A percentile compares a stretch with the other conserved stretches of the same genome.
Evolutionary conservation across 2,329 filamentous ascomycete genomes (phyloP).

Genomic region (Clonostachys sp.): DNA sequence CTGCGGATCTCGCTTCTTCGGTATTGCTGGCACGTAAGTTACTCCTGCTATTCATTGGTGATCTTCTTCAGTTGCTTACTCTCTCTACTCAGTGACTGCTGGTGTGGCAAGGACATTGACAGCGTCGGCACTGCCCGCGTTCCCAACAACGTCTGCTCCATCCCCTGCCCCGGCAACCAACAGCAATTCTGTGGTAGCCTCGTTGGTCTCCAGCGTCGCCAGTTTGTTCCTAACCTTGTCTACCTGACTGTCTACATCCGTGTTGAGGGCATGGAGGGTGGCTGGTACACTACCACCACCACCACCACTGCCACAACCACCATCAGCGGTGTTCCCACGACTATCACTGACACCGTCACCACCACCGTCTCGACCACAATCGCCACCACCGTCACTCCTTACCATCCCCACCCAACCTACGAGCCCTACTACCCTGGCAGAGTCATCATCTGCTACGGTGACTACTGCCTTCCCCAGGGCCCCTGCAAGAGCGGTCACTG

Average conservation of each 20-base stretch:
- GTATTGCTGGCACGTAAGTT: slow-evolving; percentile 13
- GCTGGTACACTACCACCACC: background rate
- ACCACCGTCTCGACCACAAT: slow-evolving; percentile 11
- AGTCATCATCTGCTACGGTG: slow-evolving; percentile 16
- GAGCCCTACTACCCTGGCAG: slow-evolving; percentile 10
- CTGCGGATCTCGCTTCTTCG: slow-evolving; percentile 16
- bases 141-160: slow-evolving; percentile 4
- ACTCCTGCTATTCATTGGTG: background rate
- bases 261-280: slow-evolving; percentile 4
- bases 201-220: slow-evolving; percentile 1
- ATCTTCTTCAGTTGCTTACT: background rate
- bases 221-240: background rate
- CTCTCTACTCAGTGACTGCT: slow-evolving; percentile 10
- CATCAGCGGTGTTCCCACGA: background rate
- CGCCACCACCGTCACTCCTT: slow-evolving; percentile 17
- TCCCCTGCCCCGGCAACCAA: slow-evolving; percentile 9
- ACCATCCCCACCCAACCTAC: slow-evolving; percentile 12
- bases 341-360: slow-evolving; percentile 16
- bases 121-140: slow-evolving; percentile 4
- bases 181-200: slow-evolving; percentile 6
- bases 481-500: slow-evolving; percentile 15
- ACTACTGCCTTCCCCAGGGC: slow-evolving; percentile 6
- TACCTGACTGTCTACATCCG: slow-evolving; percentile 4
- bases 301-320: no score
- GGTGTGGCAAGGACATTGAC: slow-evolving; percentile 11